Conservation (phyloP, 257 asterid genomes). For the Nicotiana tabacum region DNA sequence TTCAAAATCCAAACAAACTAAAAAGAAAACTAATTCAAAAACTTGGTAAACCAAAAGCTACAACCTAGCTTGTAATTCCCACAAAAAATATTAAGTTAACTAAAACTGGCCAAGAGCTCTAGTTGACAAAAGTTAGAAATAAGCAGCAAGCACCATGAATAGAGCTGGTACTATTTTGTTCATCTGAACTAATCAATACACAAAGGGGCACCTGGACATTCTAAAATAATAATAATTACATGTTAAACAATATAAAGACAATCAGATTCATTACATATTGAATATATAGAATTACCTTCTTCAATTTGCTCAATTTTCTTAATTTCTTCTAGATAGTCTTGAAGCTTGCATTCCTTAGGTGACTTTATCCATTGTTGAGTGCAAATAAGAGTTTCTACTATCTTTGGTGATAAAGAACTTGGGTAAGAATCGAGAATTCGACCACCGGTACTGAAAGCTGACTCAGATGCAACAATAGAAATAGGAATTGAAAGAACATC, state of each 20-base stretch:
- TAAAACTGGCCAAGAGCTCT: too few species aligned
- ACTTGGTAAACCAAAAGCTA: too few species aligned
- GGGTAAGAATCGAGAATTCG: too few species aligned
- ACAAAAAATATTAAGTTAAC: too few species aligned
- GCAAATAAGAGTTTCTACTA: neutral
- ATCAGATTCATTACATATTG: neutral
- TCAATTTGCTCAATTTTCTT: neutral
- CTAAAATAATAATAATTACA: neutral
- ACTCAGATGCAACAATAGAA: neutral
- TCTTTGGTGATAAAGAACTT: too few species aligned
- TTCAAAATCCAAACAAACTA: too few species aligned
- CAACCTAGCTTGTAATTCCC: too few species aligned
- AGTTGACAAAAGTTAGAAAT: too few species aligned
- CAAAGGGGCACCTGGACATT: neutral
- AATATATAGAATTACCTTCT: neutral
- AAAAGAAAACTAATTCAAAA: too few species aligned
- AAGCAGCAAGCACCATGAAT: neutral
- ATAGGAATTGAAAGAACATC: neutral
- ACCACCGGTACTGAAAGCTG: neutral
- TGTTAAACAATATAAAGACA: neutral
- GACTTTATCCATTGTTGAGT: neutral
- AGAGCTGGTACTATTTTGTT: neutral
- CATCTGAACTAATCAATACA: neutral
- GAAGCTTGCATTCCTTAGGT: neutral
- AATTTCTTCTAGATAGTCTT: neutral